These are phyloP conservation scores for Stachybotrys chartarum DNA, from an alignment of 2,329 filamentous ascomycete genomes.

Conservation along the genomic window DNA sequence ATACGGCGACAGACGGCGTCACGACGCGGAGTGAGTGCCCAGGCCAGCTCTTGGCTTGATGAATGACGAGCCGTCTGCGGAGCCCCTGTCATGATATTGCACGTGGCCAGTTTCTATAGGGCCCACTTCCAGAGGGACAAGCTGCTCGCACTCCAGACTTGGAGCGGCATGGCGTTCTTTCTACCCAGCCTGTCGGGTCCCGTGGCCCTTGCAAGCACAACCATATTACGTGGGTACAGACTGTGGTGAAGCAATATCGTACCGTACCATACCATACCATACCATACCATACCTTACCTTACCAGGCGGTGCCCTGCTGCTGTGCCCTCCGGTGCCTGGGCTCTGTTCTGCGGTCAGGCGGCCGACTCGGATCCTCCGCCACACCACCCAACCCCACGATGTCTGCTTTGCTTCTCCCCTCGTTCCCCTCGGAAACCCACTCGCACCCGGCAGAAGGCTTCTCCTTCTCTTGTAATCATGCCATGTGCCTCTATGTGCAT, in stretches of 20 bases:
- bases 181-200: neutral
- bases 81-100: neutral
- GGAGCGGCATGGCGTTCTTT: neutral
- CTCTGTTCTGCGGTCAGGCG: neutral
- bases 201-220: neutral
- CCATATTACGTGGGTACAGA: neutral
- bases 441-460: neutral
- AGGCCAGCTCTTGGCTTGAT: too few species aligned
- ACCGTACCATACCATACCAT: too few species aligned
- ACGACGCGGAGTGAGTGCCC: too few species aligned
- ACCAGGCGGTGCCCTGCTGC: neutral
- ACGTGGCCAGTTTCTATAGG: neutral
- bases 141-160: neutral
- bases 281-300: too few species aligned
- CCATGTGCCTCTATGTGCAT: too few species aligned
- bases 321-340: neutral
- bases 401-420: neutral
- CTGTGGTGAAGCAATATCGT: neutral
- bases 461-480: neutral
- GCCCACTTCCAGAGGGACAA: neutral
- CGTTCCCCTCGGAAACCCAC: neutral
- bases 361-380: neutral
- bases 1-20: too few species aligned
- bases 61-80: neutral
- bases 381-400: neutral